phyloP scores from a whole-genome alignment of 371 early-diverging fungal species.

The Syncephalis plumigaleata region DNA sequence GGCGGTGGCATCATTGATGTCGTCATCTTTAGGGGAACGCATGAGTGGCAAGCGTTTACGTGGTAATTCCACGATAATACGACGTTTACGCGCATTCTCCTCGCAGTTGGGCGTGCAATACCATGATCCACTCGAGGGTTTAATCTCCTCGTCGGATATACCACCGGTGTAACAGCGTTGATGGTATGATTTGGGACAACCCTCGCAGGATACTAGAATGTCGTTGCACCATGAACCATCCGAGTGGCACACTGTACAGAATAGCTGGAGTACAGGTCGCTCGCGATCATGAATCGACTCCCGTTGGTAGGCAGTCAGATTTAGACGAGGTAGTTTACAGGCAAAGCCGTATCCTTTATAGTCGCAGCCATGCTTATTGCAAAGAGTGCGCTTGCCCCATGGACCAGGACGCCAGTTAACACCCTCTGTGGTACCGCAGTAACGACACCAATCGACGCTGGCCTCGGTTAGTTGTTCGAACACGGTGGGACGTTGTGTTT shows the following conservation, averaged over 20 bases:
- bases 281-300: slow-evolving; percentile 60
- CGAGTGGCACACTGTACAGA: slow-evolving; percentile 61
- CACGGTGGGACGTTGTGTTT: slow-evolving; percentile 23
- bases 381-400: slow-evolving; percentile 85
- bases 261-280: slow-evolving; percentile 71
- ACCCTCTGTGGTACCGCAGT: slow-evolving; percentile 83
- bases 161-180: slow-evolving; percentile 40
- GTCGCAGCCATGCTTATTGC: slow-evolving; percentile 91
- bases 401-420: slow-evolving; percentile 89
- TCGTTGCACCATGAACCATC: slow-evolving; percentile 44
- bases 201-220: slow-evolving; percentile 62
- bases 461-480: slow-evolving; percentile 44
- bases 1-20: too few species aligned
- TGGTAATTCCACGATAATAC: slow-evolving; percentile 41
- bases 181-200: slow-evolving; percentile 72
- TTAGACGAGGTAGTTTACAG: slow-evolving; percentile 68
- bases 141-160: slow-evolving; percentile 25
- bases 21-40: slow-evolving; percentile 26
- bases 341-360: slow-evolving; percentile 88
- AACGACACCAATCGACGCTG: slow-evolving; percentile 78
- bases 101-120: slow-evolving; percentile 52
- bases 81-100: slow-evolving; percentile 36
- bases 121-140: slow-evolving; percentile 29
- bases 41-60: slow-evolving; percentile 50
- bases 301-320: slow-evolving; percentile 52